Evolutionary conservation across 2,329 filamentous ascomycete genomes (phyloP).

Genomic region (Neofusicoccum ribis): DNA sequence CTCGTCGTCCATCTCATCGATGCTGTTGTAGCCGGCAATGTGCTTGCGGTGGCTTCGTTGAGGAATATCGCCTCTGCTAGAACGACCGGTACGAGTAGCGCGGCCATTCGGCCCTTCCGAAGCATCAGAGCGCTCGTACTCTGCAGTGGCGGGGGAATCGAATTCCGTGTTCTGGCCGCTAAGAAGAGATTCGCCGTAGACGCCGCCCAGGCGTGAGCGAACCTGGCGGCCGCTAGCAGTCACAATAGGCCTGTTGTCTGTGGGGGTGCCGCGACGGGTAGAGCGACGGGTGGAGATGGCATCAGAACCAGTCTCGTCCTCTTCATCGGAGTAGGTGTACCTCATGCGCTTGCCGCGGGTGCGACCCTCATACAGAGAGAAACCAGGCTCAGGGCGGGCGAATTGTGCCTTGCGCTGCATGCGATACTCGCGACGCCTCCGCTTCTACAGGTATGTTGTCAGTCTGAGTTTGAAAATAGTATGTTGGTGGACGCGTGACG

Average conservation of each 20-base stretch:
- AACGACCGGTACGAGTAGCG: conserved; percentile 38
- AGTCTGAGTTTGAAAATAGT: neutral
- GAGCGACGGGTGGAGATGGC: conserved; percentile 65
- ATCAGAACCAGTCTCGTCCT: conserved; percentile 63
- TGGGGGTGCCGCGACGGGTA: conserved; percentile 70
- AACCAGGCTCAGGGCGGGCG: conserved; percentile 80
- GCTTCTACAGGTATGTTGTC: conserved; percentile 63
- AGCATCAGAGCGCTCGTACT: conserved; percentile 45
- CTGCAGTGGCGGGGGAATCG: conserved; percentile 45
- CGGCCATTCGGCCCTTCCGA: conserved; percentile 48
- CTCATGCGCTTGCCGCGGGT: conserved; percentile 95
- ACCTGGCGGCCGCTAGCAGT: conserved; percentile 90
- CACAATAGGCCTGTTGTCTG: conserved; percentile 64
- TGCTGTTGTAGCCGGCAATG: conserved; percentile 58
- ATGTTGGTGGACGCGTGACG: neutral
- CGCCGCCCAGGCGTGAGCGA: conserved; percentile 61
- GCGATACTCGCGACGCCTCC: conserved; percentile 88
- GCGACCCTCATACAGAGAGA: conserved; percentile 92
- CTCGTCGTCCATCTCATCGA: conserved; percentile 66
- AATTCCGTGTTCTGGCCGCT: conserved; percentile 51
- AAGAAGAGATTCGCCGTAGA: conserved; percentile 64
- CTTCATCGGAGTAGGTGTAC: conserved; percentile 93
- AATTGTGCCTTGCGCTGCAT: conserved; percentile 84
- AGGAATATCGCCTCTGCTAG: conserved; percentile 30
- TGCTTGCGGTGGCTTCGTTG: conserved; percentile 46